Evolutionary conservation across 768 basidiomycete genomes (phyloP), one percentile per base, ranked within the genome.

Genomic region (Ephemerocybe angulata): DNA sequence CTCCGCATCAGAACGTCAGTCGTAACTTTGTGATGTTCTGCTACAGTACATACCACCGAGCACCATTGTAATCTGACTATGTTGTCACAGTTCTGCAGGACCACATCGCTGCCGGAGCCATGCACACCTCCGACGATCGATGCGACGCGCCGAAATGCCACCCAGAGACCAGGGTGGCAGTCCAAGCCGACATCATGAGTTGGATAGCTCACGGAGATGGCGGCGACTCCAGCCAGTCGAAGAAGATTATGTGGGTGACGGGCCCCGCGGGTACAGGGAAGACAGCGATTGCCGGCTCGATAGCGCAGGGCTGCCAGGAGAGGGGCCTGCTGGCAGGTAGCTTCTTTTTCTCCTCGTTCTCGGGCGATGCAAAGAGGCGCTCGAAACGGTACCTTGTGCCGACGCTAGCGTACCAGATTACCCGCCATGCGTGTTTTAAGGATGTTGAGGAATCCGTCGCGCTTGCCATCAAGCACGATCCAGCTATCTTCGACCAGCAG

Each of bases 231-330:
- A n/a, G n/a, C n/a, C 24, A 31, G n/a, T 19, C n/a, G 33, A 41
- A 24, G 3, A n/a, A 27, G 22, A 15, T 33, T n/a, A 3, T 52
- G 10, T 55, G 58, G 58, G 13, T 58, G 3, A 40, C 30, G 3
- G 58, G 57, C 17, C 52, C 52, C 22, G 52, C 57, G 1, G 57
- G 58, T 8, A 30, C 53, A 3, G 58, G 58, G 4, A 58, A 55
- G 28, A 51, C 58, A 1, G 54, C 54, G n/a, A 54, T 58, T 21
- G 50, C 41, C 17, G 49, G 50, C 17, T 44, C 31, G 8, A 30
- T 58, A 19, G 48, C 58, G 15, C 43, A 55, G 11, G 21, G 28
- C 11, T 44, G 48, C 48, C 33, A 46, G 12, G 41, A 19, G 22
- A 31, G 31, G 17, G 40, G 43, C 22, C 30, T 21, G 1, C 50